phyloP scores from a whole-genome alignment of 2,329 filamentous ascomycete species.

The Tolypocladium tundrense region DNA sequence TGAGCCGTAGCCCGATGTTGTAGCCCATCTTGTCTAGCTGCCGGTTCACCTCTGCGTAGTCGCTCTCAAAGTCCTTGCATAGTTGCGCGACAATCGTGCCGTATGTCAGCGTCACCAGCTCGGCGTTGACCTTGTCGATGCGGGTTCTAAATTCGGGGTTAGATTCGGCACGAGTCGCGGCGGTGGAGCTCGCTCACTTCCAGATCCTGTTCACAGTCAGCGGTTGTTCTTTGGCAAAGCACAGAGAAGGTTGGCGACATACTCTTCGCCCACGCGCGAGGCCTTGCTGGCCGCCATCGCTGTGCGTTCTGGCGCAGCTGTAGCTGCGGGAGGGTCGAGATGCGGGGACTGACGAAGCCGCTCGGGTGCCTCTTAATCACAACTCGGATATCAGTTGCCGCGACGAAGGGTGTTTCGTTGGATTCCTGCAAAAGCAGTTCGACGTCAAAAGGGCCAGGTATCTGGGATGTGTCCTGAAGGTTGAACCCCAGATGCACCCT shows the following conservation, averaged over 20 bases:
- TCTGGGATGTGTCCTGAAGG: not conserved
- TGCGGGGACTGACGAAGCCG: not conserved
- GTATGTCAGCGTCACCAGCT: constrained; percentile 94
- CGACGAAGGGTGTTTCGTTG: not conserved
- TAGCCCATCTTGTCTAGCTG: constrained; percentile 99
- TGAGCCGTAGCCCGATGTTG: constrained; percentile 90
- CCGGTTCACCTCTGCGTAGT: constrained; percentile 93
- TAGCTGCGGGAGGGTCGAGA: not conserved
- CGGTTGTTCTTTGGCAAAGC: not conserved
- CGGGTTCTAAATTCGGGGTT: constrained; percentile 55
- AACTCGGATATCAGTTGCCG: not conserved
- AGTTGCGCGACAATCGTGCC: constrained; percentile 94
- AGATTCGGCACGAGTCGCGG: constrained; percentile 12
- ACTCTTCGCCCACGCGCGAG: constrained; percentile 53
- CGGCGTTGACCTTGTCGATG: constrained; percentile 95
- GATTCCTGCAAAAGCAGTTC: not conserved
- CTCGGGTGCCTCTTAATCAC: not conserved
- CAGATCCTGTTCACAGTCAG: constrained; percentile 58
- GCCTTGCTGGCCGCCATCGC: constrained; percentile 52
- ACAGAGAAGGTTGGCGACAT: constrained; percentile 18
- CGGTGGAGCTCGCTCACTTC: constrained; percentile 58
- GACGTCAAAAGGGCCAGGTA: not conserved
- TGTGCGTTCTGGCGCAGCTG: constrained; percentile 1
- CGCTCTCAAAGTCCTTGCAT: constrained; percentile 89
- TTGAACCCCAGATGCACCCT: not conserved